Percentiles rank a stretch among this genome's conserved stretches.
These are phyloP conservation scores for Carex myosuroides DNA, from an alignment of 176 grass and related monocot genomes.

Conservation along the genomic window DNA sequence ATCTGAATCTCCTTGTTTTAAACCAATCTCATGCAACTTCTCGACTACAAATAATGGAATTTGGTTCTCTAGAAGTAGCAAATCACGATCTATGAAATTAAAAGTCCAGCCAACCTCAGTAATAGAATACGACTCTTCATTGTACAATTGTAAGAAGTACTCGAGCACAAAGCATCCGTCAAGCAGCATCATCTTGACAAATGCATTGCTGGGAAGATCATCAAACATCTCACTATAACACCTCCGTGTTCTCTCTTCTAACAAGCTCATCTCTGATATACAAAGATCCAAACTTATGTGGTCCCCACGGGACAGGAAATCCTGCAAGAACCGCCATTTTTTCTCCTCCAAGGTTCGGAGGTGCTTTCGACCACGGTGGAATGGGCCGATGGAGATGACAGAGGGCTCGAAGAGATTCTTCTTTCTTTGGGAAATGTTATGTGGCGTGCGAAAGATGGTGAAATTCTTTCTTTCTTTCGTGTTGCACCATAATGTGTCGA, in stretches of 20 bases:
- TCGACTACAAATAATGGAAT: slow-evolving; percentile 6
- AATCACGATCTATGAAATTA: not conserved
- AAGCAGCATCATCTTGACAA: slow-evolving; percentile 12
- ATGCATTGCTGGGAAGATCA: not conserved
- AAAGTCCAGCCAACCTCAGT: not conserved
- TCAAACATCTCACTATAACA: not conserved
- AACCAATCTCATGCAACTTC: not conserved
- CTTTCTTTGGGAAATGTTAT: not conserved
- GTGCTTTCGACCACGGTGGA: too few species aligned
- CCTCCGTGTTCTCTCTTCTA: slow-evolving; percentile 1
- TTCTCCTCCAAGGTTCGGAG: too few species aligned
- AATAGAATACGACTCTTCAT: too few species aligned
- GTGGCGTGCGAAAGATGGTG: not conserved
- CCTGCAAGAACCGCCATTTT: too few species aligned
- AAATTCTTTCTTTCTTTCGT: not conserved
- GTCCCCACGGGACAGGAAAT: too few species aligned
- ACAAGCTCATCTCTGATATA: too few species aligned
- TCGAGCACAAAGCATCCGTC: slow-evolving; percentile 22
- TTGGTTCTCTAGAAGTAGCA: slow-evolving; percentile 13
- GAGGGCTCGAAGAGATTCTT: too few species aligned
- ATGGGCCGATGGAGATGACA: too few species aligned
- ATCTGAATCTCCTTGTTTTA: not conserved
- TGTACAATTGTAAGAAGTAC: not conserved
- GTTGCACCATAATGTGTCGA: not conserved
- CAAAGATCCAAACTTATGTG: too few species aligned